Conservation (phyloP, 495 filamentous ascomycete genomes). For the Gamarada debralockiae region DNA sequence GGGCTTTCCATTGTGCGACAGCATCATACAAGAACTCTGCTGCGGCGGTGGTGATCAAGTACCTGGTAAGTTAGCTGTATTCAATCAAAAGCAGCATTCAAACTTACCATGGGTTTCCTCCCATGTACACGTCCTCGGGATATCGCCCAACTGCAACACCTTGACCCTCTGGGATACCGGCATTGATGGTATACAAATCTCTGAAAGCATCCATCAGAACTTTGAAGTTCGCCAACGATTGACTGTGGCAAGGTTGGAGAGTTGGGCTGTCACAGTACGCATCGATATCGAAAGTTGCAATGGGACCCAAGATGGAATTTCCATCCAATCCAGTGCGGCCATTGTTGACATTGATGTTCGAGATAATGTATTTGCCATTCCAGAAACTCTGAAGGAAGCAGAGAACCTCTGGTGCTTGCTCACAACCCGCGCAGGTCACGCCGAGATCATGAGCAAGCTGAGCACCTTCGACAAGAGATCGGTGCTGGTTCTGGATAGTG, state of each 20-base stretch:
- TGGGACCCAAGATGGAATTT: constrained; percentile 42
- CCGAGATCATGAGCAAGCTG: constrained; percentile 23
- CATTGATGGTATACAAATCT: constrained; percentile 44
- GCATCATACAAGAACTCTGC: constrained; percentile 62
- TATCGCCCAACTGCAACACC: constrained; percentile 61
- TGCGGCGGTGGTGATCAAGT: constrained; percentile 46
- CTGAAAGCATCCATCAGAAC: constrained; percentile 44
- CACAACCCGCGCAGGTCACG: constrained; percentile 38
- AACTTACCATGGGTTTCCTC: constrained; percentile 38
- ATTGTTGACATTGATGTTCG: constrained; percentile 36
- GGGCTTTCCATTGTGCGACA: constrained; percentile 48
- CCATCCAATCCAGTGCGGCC: constrained; percentile 43
- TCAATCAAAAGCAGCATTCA: background rate
- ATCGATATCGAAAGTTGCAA: constrained; percentile 43
- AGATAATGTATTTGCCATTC: constrained; percentile 39
- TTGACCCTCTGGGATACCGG: constrained; percentile 30
- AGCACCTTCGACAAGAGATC: constrained; percentile 31
- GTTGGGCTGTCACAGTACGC: constrained; percentile 44
- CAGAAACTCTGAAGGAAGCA: constrained; percentile 49
- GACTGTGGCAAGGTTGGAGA: constrained; percentile 46
- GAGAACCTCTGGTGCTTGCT: constrained; percentile 45
- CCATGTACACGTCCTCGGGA: constrained; percentile 53
- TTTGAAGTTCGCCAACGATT: constrained; percentile 47
- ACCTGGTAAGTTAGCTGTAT: constrained; percentile 14
- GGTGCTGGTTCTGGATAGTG: constrained; percentile 52